phyloP scores from a whole-genome alignment of 176 grass and related monocot genomes.

The Oryza meyeriana region DNA sequence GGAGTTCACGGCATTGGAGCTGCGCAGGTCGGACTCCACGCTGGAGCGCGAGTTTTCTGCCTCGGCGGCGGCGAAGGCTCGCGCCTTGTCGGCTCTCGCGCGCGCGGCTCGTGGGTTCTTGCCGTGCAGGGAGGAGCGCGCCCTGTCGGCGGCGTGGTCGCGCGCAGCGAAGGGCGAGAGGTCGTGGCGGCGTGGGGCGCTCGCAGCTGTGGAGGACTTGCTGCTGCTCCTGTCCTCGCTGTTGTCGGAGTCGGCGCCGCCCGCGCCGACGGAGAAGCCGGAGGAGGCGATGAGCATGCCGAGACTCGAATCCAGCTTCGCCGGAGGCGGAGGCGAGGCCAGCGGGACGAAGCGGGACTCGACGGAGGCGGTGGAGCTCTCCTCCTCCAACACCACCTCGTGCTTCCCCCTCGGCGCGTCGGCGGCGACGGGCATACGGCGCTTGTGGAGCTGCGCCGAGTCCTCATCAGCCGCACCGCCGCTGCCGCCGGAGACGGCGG shows the following conservation, averaged over 20 bases:
- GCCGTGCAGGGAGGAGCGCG: slow-evolving; percentile 13
- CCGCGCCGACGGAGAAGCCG: slow-evolving; percentile 55
- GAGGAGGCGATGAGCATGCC: slow-evolving; percentile 31
- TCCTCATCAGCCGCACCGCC: slow-evolving; percentile 10
- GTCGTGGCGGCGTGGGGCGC: slow-evolving; percentile 36
- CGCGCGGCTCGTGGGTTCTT: slow-evolving; percentile 11
- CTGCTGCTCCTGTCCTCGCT: slow-evolving; percentile 72
- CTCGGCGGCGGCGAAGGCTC: neutral
- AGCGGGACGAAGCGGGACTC: slow-evolving; percentile 44
- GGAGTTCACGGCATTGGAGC: slow-evolving; percentile 6
- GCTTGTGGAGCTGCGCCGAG: slow-evolving; percentile 47
- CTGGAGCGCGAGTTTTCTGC: slow-evolving; percentile 44
- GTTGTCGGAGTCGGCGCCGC: slow-evolving; percentile 57
- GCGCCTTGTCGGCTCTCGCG: slow-evolving; percentile 3
- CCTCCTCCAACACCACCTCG: slow-evolving; percentile 19
- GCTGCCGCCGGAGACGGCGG: neutral
- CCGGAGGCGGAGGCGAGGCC: neutral
- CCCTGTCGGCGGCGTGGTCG: slow-evolving; percentile 30
- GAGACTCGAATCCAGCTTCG: slow-evolving; percentile 36
- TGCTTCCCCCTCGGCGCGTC: slow-evolving; percentile 26
- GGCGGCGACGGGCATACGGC: slow-evolving; percentile 32
- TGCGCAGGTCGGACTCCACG: slow-evolving; percentile 39
- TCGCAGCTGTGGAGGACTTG: slow-evolving; percentile 64
- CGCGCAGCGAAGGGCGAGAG: neutral
- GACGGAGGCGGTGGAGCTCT: slow-evolving; percentile 61